phyloP scores from a whole-genome alignment of 768 basidiomycete genomes.

The Collybia mongolica region DNA sequence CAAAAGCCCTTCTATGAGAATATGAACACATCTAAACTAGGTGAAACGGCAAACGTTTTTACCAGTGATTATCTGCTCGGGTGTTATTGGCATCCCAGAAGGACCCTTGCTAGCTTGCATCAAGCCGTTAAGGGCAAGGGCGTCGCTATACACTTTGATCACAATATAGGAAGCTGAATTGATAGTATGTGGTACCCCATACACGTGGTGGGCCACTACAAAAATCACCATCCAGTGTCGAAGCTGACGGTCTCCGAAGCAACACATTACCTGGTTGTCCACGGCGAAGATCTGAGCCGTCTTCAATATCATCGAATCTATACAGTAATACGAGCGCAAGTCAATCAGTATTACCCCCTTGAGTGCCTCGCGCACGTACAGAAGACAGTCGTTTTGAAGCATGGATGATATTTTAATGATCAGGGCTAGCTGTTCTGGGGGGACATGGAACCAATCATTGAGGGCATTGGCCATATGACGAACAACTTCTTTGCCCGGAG shows the following conservation, averaged over 20 bases:
- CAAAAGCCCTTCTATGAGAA: conserved; percentile 52
- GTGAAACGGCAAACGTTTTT: not conserved
- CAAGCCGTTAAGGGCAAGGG: not conserved
- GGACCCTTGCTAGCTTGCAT: not conserved
- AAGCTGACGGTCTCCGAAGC: not conserved
- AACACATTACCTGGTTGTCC: conserved; percentile 67
- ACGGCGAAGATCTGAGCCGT: conserved; percentile 79
- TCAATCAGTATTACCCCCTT: too few relatives aligned
- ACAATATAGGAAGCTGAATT: conserved; percentile 94
- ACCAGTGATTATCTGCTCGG: conserved; percentile 1
- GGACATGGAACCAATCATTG: too few relatives aligned
- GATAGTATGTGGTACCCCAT: conserved; percentile 92
- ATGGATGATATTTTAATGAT: conserved; percentile 84
- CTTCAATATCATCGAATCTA: conserved; percentile 93
- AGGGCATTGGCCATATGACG: too few relatives aligned
- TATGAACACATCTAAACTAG: not conserved
- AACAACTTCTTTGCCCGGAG: too few relatives aligned
- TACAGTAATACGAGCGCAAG: not conserved
- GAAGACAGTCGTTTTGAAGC: conserved; percentile 84
- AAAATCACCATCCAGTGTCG: conserved; percentile 8
- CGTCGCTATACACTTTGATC: conserved; percentile 86
- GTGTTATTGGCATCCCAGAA: not conserved
- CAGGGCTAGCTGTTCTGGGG: conserved; percentile 38
- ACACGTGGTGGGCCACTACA: conserved; percentile 90
- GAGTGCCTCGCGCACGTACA: not conserved